Base-by-base conservation (phyloP, 1,139 yeast genomes). In the Saccharomyces hybrid region DNA sequence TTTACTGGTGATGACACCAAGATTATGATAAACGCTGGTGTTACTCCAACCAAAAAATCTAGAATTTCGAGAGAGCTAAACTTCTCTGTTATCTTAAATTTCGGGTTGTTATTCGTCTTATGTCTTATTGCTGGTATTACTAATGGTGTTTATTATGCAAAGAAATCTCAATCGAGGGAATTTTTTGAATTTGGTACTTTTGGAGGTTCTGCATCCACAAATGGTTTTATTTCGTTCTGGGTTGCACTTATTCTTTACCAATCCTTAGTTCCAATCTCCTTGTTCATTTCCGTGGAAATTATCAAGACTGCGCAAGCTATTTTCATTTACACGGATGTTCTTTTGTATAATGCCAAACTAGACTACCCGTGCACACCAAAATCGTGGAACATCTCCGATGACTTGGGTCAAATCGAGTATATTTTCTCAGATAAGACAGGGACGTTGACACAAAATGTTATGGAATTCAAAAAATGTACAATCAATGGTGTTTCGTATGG, bases 341-440 rank as follows among this genome's bases (percentile, higher is more conserved):
- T 84, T 65, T 85, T 95, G 91, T 93, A 91, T 70, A 85, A 91
- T 67, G 87, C 81, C 52, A 83, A 79, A 58, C 75, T 93, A 59
- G 97, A 95, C 70, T 91, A 88, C 69, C 98, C 98, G 0, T 93
- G 99, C 71, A 83, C 93, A 2, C 98, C 99, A 3, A 93, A 93
- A 68, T 81, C 97, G 0, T 93, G 99, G 99, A 89, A 86, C 69
- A 91, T 93, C 52, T 89, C 97, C 13, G 99, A 93, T 73, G 99
- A 93, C 70, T 77, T 93, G 66, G 99, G 99, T 32, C 99, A 93
- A 72, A 86, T 93, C 63, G 98, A 93, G 70, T 93, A 93, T 68
- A 84, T 93, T 51, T 93, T 93, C 72, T 88, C 96, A 67, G 99
- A 93, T 72, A 93, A 93, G 72, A 93, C 99, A 0, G 99, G 99